Percentiles rank a stretch among this genome's conserved stretches.
These are phyloP conservation scores for Vigna angularis DNA, from an alignment of 306 rosid species.

Conservation along the genomic window DNA sequence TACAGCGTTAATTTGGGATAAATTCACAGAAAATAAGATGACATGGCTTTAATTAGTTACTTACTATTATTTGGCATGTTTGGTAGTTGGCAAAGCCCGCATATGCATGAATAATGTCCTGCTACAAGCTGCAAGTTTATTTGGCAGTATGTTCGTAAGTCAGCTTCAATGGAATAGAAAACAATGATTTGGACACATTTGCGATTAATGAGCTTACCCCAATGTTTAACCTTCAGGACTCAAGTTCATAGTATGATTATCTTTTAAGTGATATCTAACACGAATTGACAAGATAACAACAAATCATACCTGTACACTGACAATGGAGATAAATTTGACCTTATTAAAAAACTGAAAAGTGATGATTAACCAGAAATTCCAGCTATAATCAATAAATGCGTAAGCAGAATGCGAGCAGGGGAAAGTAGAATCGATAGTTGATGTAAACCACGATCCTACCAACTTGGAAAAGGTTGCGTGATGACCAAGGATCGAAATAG, in stretches of 20 bases:
- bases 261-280: background rate
- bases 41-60: background rate
- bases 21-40: background rate
- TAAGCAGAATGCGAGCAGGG: constrained; percentile 20
- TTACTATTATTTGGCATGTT: background rate
- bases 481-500: background rate
- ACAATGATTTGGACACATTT: no score
- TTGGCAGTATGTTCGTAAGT: background rate
- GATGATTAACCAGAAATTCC: background rate
- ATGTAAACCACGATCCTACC: constrained; percentile 16
- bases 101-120: constrained; percentile 6
- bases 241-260: background rate
- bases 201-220: background rate
- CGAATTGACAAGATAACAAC: background rate
- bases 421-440: background rate
- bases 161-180: background rate
- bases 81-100: background rate
- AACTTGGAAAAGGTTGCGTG: constrained; percentile 17
- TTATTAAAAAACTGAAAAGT: background rate
- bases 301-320: background rate
- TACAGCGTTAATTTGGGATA: background rate
- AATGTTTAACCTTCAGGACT: background rate
- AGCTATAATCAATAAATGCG: background rate
- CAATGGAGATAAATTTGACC: background rate
- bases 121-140: background rate